Percentiles rank a stretch among this genome's conserved stretches.
Conservation (phyloP, 2,329 filamentous ascomycete species). For the Cladobotryum mycophilum region DNA sequence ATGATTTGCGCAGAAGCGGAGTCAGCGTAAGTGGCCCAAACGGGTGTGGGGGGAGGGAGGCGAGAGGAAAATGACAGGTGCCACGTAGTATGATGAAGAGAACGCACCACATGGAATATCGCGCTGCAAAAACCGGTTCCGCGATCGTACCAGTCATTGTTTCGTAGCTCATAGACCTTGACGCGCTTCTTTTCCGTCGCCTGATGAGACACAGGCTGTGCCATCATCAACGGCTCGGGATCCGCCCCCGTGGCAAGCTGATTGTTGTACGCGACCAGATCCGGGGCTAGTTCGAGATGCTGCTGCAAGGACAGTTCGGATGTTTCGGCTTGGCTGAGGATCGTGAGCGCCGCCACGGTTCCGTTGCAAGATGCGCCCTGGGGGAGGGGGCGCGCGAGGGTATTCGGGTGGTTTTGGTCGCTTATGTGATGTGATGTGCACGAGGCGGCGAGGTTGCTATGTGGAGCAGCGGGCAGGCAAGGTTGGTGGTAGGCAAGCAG, state of each 20-base stretch:
- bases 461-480: neutral
- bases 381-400: constrained; percentile 11
- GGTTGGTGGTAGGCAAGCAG: neutral
- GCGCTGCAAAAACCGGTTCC: constrained; percentile 94
- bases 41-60: neutral
- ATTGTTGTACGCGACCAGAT: constrained; percentile 44
- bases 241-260: constrained; percentile 46
- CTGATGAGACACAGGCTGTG: constrained; percentile 64
- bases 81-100: constrained; percentile 57
- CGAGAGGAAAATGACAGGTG: constrained; percentile 7
- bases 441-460: constrained; percentile 1
- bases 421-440: constrained; percentile 1
- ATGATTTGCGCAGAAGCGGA: neutral
- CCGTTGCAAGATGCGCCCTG: constrained; percentile 24
- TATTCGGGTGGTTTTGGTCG: constrained; percentile 4
- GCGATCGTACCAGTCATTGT: constrained; percentile 98
- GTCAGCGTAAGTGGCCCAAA: constrained; percentile 1
- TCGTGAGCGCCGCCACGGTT: constrained; percentile 52
- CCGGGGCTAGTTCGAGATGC: constrained; percentile 50
- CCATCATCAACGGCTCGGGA: constrained; percentile 61
- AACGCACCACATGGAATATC: constrained; percentile 30
- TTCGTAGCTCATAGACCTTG: constrained; percentile 97
- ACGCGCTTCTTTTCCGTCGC: constrained; percentile 68
- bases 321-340: constrained; percentile 45
- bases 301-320: constrained; percentile 54